These are phyloP conservation scores for Pholiota adiposa DNA, from an alignment of 1,284 basidiomycete species.

Conservation along the genomic window DNA sequence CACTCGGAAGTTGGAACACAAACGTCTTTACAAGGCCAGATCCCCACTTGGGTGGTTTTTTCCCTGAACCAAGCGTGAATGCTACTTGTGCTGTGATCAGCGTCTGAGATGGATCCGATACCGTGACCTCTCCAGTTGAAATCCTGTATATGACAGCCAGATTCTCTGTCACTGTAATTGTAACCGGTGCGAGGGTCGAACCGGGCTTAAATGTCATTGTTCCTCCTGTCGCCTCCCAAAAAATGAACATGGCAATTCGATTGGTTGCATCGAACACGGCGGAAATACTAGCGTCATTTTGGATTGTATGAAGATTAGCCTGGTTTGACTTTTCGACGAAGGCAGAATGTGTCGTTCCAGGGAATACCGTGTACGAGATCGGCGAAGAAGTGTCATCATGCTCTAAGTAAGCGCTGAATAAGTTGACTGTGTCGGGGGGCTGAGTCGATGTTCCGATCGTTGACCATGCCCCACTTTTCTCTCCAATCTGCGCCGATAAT, in stretches of 20 bases:
- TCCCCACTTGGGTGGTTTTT: slow-evolving; percentile 28
- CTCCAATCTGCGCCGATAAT: slow-evolving; percentile 52
- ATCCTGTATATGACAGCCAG: slow-evolving; percentile 49
- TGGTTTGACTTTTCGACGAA: slow-evolving; percentile 36
- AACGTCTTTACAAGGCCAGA: slow-evolving; percentile 25
- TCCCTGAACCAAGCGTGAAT: slow-evolving; percentile 24
- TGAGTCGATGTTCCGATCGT: slow-evolving; percentile 62
- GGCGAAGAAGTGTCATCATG: slow-evolving; percentile 42
- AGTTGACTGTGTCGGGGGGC: slow-evolving; percentile 53
- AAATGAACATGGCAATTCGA: slow-evolving; percentile 45
- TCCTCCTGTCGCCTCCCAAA: slow-evolving; percentile 46
- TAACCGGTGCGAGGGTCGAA: slow-evolving; percentile 35
- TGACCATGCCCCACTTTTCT: slow-evolving; percentile 63
- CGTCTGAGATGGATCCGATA: slow-evolving; percentile 60
- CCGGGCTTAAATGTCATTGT: slow-evolving; percentile 33
- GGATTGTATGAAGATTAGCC: slow-evolving; percentile 39
- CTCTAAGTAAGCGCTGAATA: slow-evolving; percentile 65
- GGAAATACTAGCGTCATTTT: slow-evolving; percentile 46
- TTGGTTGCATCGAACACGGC: slow-evolving; percentile 44
- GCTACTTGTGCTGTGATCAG: slow-evolving; percentile 31
- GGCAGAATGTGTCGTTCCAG: slow-evolving; percentile 41
- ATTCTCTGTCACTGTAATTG: slow-evolving; percentile 44
- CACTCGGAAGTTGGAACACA: slow-evolving; percentile 30
- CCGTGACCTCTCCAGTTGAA: slow-evolving; percentile 46
- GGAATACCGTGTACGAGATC: slow-evolving; percentile 58